Base-by-base conservation (phyloP, 352 stramenopile genomes). In the Phytophthora meadii region DNA sequence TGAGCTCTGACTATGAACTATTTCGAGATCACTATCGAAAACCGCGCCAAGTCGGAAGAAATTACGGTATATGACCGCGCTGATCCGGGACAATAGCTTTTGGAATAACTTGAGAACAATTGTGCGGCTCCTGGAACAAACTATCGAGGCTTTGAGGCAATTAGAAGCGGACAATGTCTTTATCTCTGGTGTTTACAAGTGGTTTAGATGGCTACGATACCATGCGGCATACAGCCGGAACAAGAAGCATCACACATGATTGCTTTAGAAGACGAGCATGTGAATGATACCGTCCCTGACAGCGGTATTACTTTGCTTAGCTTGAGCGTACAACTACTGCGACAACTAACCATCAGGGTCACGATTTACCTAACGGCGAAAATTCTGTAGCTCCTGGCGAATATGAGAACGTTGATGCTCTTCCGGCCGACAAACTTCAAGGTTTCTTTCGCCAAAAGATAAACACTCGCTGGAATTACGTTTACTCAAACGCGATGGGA, bases 141-240 rank as follows among this genome's bases (percentile, higher is more conserved):
- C 39, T 19, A 51, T 51, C 14, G 5, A 5, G 12, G 45, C 45
- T 0, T 15, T 51, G 24, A 1, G 25, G 17, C 7, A 39, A 10
- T 24, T 51, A 11, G 27, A 39, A 24, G 12, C 10, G 24, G 45
- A 51, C 12, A 39, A 25, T 25, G 45, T 51, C 12, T 51, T 36
- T 14, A 14, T 51, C 4, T 51, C 45, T 6, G 24, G 14, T 14
- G 45, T 37, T 3, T 51, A 51, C 5, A 36, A 3, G 45, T 51
- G 45, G 45, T 51, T 51, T 5, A n/a, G 45, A 12, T 51, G 45
- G 24, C 45, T 51, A 3, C 45, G 24, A 34, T 50, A 50, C 19
- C 24, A 50, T 8, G 17, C 44, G 3, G 22, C 44, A 10, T 50
- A 50, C 19, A 22, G 44, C 22, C 45, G 3, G 24, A 51, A 14